phyloP scores from a whole-genome alignment of 768 basidiomycete genomes.

The Termitomyces sp. region DNA sequence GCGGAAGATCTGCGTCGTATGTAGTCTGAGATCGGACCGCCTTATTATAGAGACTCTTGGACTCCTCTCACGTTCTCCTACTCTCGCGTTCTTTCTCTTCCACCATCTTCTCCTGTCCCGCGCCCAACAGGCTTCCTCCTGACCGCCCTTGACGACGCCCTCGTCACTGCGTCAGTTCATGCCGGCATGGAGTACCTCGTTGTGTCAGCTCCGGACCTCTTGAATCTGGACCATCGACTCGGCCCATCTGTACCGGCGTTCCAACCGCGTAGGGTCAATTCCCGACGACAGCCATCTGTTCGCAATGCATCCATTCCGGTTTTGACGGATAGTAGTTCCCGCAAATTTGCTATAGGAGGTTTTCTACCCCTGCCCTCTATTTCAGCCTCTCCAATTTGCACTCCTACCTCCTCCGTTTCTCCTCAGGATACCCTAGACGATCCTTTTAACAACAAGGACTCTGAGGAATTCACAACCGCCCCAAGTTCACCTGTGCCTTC shows the following conservation, averaged over 20 bases:
- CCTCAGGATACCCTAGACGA: constrained; percentile 17
- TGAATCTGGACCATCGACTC: constrained; percentile 6
- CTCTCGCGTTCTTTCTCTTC: neutral
- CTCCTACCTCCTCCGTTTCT: constrained; percentile 38
- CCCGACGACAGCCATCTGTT: constrained; percentile 1
- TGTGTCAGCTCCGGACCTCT: constrained; percentile 12
- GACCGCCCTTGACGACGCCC: neutral
- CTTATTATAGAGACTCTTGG: constrained; percentile 5
- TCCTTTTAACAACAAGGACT: constrained; percentile 4
- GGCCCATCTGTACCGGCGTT: constrained; percentile 7
- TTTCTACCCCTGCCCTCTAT: constrained; percentile 56
- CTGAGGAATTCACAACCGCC: constrained; percentile 18
- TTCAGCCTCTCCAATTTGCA: constrained; percentile 55
- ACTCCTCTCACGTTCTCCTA: no score
- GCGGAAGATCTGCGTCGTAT: no score
- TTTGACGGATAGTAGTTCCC: constrained; percentile 8
- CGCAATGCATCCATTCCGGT: constrained; percentile 2
- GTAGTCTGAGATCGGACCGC: constrained; percentile 13
- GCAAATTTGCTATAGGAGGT: constrained; percentile 28
- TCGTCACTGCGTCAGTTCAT: neutral
- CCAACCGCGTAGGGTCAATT: constrained; percentile 7
- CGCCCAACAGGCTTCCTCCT: no score
- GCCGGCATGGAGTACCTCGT: constrained; percentile 16
- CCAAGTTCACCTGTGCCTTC: constrained; percentile 15
- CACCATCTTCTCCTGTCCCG: neutral